These are phyloP conservation scores for Cercophora samala DNA, from an alignment of 495 filamentous ascomycete genomes.

Conservation along the genomic window DNA sequence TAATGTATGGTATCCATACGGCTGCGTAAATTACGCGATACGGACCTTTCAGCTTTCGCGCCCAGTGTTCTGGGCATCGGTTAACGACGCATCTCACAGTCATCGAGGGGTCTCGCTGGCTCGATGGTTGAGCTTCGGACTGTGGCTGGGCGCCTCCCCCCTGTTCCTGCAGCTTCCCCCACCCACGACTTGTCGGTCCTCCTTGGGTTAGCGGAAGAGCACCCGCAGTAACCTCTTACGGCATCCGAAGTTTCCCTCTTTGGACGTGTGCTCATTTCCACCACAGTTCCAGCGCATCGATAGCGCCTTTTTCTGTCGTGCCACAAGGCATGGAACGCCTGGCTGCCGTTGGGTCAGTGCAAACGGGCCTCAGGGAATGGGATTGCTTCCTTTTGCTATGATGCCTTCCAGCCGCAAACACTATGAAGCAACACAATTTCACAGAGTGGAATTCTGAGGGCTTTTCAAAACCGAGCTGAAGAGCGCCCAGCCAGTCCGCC, in stretches of 20 bases:
- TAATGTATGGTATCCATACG: background rate
- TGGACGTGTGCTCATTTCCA: constrained; percentile 6
- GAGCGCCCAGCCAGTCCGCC: background rate
- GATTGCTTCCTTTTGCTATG: background rate
- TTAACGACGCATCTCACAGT: too few relatives aligned
- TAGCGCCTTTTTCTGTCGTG: constrained; percentile 14
- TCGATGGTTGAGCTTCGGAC: background rate
- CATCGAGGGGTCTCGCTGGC: too few relatives aligned
- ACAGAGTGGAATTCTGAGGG: background rate
- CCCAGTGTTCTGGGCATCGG: background rate
- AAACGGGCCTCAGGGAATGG: constrained; percentile 1
- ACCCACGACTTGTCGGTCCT: background rate
- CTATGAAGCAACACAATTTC: background rate
- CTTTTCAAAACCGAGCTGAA: background rate
- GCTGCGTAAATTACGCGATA: background rate
- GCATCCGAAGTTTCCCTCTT: background rate
- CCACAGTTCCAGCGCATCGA: constrained; percentile 10
- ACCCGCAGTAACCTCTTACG: background rate
- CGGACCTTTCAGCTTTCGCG: background rate
- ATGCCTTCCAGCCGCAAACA: background rate
- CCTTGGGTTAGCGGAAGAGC: background rate
- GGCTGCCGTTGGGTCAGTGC: background rate
- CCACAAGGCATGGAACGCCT: background rate
- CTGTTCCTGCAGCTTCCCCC: background rate
- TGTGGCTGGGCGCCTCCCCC: constrained; percentile 6